Evolutionary conservation across 176 grass and related monocot genomes (phyloP), one percentile per base, ranked within the genome.

Genomic region (Lolium perenne): DNA sequence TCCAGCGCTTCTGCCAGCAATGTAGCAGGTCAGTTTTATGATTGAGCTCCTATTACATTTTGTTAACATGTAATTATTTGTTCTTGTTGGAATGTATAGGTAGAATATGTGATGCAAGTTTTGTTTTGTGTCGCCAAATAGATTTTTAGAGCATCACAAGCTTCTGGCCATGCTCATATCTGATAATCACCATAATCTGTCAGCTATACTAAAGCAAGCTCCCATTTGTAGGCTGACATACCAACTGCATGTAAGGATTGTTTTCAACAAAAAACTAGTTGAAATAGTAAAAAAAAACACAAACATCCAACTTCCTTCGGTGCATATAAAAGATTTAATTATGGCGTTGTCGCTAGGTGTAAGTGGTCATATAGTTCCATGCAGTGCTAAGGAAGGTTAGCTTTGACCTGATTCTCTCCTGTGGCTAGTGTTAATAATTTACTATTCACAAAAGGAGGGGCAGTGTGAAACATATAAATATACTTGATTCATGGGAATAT

Each of bases 1-100:
- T 94, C 59, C 97, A 99, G 79, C 86, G 94, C 15, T 99, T 99
- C 81, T 99, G 97, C 79, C 97, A 99, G 68, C 97, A 99, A 91
- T 99, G 97, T 20, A 99, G 97, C 75, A 99, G 97, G 97, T 99
- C 79, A 58, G 89, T 84, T 75, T 22, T 47, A 40, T 26, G 47
- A 10, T 71, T 50, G 18, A 57, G 49, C 69, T 84, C 23, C 80
- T 65, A 60, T 76, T 76, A 41, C 68, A 43, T 66, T 59, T 76
- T 11, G 72, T 67, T 67, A 9, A 38, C 65, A 79, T 51, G 50
- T 48, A 35, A 53, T 82, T n/a, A 41, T 79, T 59, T 25, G 1
- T 82, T 77, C 49, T 29, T 60, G 50, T 23, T 4, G 41, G 59
- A 79, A 35, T 49, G 15, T 32, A 18, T 75, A 16, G 82, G 18